These are phyloP conservation scores for Drechslerella dactyloides DNA, from an alignment of 2,329 filamentous ascomycete species.

Conservation along the genomic window DNA sequence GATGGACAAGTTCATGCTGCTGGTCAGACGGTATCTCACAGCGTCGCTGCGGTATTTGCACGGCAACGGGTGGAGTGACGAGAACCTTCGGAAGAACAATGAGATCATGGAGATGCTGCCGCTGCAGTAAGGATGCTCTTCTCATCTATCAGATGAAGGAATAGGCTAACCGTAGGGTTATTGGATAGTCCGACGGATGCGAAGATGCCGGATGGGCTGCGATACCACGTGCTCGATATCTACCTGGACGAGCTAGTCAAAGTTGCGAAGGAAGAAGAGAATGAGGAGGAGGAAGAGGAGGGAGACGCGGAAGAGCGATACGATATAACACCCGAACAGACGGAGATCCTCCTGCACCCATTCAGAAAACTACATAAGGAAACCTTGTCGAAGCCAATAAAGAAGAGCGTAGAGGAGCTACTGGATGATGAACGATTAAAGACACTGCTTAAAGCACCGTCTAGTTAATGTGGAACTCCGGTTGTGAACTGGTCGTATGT, in stretches of 20 bases:
- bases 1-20: conserved; percentile 90
- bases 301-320: conserved; percentile 61
- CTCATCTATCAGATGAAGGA: neutral
- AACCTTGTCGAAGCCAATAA: conserved; percentile 71
- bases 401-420: conserved; percentile 72
- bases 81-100: conserved; percentile 60
- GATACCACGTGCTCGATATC: conserved; percentile 86
- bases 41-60: conserved; percentile 68
- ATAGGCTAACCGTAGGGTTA: conserved; percentile 6
- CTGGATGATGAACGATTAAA: conserved; percentile 76
- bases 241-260: conserved; percentile 89
- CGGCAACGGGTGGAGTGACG: conserved; percentile 59
- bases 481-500: conserved; percentile 5
- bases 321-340: conserved; percentile 53
- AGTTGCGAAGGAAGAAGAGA: conserved; percentile 64
- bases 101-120: conserved; percentile 61
- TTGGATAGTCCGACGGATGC: conserved; percentile 58
- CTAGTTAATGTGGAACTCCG: conserved; percentile 1
- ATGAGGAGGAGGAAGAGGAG: conserved; percentile 56
- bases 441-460: conserved; percentile 57
- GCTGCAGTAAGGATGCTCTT: conserved; percentile 56
- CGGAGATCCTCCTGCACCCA: conserved; percentile 64
- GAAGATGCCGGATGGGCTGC: conserved; percentile 79
- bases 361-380: conserved; percentile 65
- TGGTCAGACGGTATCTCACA: conserved; percentile 78